A percentile compares a stretch with the other conserved stretches of the same genome.
These are phyloP conservation scores for Scenedesmus sp. DNA, from an alignment of 163 green algal genomes.

Conservation along the genomic window DNA sequence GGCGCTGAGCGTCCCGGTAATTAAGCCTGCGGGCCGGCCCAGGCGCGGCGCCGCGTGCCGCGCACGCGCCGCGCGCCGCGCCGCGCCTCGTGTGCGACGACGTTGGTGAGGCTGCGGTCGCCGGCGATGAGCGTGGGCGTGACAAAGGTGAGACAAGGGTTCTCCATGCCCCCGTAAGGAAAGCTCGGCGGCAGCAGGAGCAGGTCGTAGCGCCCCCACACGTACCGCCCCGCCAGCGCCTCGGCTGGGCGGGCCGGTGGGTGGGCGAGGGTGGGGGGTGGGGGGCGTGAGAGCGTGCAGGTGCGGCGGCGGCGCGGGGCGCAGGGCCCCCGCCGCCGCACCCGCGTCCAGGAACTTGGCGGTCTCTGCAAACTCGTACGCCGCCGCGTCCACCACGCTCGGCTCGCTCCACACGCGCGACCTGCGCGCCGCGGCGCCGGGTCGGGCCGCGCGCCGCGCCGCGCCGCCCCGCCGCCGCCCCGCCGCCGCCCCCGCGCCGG, in stretches of 20 bases:
- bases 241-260: conserved; percentile 63
- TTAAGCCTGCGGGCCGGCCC: too few relatives aligned
- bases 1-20: too few relatives aligned
- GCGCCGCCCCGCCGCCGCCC: too few relatives aligned
- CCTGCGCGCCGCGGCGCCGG: not conserved
- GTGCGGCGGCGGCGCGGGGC: not conserved
- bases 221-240: conserved; percentile 86
- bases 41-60: too few relatives aligned
- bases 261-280: not conserved
- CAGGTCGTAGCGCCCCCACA: conserved; percentile 94
- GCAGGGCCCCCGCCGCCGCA: conserved; percentile 29
- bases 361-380: conserved; percentile 92
- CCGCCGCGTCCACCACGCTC: conserved; percentile 77
- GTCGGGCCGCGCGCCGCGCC: too few relatives aligned
- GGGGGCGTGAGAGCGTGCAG: not conserved
- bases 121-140: conserved; percentile 93
- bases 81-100: conserved; percentile 66
- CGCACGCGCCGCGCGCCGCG: not conserved
- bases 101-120: conserved; percentile 82
- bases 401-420: conserved; percentile 88
- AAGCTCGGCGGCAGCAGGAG: conserved; percentile 85
- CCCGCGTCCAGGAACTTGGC: conserved; percentile 81
- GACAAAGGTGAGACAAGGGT: conserved; percentile 92
- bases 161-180: conserved; percentile 77
- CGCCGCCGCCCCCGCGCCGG: too few relatives aligned